Evolutionary conservation across 1,284 basidiomycete species (phyloP), one percentile per base, ranked within the genome.

Genomic region (Athelia sp.): DNA sequence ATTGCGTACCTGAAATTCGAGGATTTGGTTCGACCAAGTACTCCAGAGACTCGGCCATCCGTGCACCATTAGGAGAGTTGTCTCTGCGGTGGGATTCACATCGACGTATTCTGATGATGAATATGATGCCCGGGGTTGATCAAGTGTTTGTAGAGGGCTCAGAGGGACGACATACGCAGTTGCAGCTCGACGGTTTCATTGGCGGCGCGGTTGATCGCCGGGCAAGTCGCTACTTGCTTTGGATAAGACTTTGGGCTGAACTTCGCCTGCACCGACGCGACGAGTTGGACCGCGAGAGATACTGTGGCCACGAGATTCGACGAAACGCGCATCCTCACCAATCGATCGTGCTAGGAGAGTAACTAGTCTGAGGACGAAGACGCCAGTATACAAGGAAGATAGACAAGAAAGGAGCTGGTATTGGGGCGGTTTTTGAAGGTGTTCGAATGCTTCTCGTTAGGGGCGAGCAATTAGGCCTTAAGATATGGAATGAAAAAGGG

Each of bases 21-120:
- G 64, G 13, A 88, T 85, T 57, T 88, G 85, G 40, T 74, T 74
- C 21, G 78, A 73, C 86, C 85, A 88, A 19, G 76, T 78, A 48
- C 78, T 81, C 86, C 85, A 88, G 6, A 87, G 62, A 56, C 80
- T 74, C 1, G 85, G 86, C 85, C 85, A 88, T 2, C 85, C 86
- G 56, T 88, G 86, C 0, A 87, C 78, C 71, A 88, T 73, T 21
- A 88, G 35, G 4, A 87, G 62, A 0, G 81, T 76, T 13, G 64
- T 66, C 29, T 72, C 59, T 3, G 76, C 76, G 1, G 52, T 53
- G 6, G 78, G 72, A 54, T 87, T 86, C 45, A 85, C 59, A 40
- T 87, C 76, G 17, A 82, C 74, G 61, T 87, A 87, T 51, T 75
- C 85, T 87, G 51, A 9, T 17, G 36, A 40, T 8, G 36, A 34